A percentile compares a stretch with the other conserved stretches of the same genome.
Evolutionary conservation across 371 early-diverging fungal species (phyloP).

Genomic region (Globomyces sp.): DNA sequence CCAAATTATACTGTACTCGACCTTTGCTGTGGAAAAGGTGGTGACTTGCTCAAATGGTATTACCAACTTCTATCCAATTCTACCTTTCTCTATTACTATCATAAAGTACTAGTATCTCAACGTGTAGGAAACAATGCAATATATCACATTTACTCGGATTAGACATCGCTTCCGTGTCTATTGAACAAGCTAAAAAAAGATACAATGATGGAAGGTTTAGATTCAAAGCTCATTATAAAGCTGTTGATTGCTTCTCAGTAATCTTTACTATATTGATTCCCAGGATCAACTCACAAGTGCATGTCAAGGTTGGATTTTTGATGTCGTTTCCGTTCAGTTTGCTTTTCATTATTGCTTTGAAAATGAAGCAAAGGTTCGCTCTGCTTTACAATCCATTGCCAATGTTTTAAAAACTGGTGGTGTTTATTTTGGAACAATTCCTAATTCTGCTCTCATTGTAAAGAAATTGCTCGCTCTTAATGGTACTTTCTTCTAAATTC

Average conservation of each 20-base stretch:
- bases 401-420: constrained; percentile 79
- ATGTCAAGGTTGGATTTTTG: constrained; percentile 50
- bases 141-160: constrained; percentile 28
- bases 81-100: not conserved
- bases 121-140: not conserved
- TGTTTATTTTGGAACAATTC: constrained; percentile 91
- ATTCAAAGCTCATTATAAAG: constrained; percentile 73
- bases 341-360: constrained; percentile 98
- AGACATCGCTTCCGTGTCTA: constrained; percentile 94
- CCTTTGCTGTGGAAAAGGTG: constrained; percentile 98
- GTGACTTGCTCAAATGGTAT: constrained; percentile 95
- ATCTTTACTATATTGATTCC: constrained; percentile 1
- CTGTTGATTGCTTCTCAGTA: constrained; percentile 80
- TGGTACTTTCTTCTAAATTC: too few relatives aligned
- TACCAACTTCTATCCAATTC: constrained; percentile 26
- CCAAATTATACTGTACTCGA: constrained; percentile 71
- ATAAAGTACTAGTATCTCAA: not conserved
- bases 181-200: constrained; percentile 84
- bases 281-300: not conserved
- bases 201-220: constrained; percentile 59
- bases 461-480: not conserved
- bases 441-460: constrained; percentile 84
- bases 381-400: constrained; percentile 79
- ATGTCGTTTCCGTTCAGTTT: constrained; percentile 95
- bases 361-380: constrained; percentile 73